These are phyloP conservation scores for Dictyostelium purpureum DNA, from an alignment of 78 protist genomes.

Conservation along the genomic window DNA sequence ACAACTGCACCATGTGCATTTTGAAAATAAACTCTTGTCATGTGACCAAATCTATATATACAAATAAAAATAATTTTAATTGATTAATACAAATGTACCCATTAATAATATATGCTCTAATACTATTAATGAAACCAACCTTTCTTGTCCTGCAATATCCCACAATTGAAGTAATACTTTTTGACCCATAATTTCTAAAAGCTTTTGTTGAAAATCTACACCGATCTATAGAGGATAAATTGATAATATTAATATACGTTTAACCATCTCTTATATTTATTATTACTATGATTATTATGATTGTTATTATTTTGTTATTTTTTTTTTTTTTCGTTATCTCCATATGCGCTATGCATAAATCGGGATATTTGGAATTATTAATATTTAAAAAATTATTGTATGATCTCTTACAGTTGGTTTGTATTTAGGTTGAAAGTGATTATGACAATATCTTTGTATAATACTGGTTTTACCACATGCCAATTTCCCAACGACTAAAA, in stretches of 20 bases:
- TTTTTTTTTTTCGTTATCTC: too few species aligned
- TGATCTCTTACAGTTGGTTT: slow-evolving; percentile 60
- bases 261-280: neutral
- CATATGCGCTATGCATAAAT: neutral
- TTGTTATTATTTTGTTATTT: too few species aligned
- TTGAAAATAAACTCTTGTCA: slow-evolving; percentile 71
- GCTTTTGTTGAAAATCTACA: slow-evolving; percentile 37
- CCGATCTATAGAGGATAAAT: slow-evolving; percentile 52
- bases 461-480: slow-evolving; percentile 77
- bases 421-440: slow-evolving; percentile 44
- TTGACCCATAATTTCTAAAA: neutral
- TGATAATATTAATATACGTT: neutral
- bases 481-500: slow-evolving; percentile 59
- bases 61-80: neutral
- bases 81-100: neutral
- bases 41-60: slow-evolving; percentile 31
- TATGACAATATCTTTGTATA: slow-evolving; percentile 56
- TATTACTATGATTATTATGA: too few species aligned
- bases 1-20: slow-evolving; percentile 71
- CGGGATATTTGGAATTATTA: too few species aligned
- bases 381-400: too few species aligned
- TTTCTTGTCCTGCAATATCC: slow-evolving; percentile 77
- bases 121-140: neutral
- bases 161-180: slow-evolving; percentile 10
- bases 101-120: neutral